A percentile compares a stretch with the other conserved stretches of the same genome.
These are phyloP conservation scores for Thelonectria blattea DNA, from an alignment of 2,329 filamentous ascomycete species.

Conservation along the genomic window DNA sequence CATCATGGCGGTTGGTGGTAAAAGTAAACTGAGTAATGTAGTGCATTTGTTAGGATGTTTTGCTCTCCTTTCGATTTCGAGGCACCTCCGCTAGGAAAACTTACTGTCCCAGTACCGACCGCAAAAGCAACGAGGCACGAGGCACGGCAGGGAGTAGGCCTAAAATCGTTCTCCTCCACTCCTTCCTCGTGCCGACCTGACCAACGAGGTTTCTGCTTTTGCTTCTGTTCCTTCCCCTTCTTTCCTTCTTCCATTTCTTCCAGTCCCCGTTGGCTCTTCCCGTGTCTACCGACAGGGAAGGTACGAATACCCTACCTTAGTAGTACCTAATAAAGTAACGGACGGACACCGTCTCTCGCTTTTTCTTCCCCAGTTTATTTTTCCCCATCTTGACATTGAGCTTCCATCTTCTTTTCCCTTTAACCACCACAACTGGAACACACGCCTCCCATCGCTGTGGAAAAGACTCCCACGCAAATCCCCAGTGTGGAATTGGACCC, in stretches of 20 bases:
- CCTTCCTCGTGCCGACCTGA: constrained; percentile 6
- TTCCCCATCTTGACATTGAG: neutral
- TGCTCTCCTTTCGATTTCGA: neutral
- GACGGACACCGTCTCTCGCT: neutral
- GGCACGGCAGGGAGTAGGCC: constrained; percentile 2
- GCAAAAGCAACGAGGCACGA: neutral
- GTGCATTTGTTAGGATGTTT: neutral
- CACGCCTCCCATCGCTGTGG: neutral
- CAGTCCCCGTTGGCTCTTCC: constrained; percentile 13
- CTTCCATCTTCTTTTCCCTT: neutral
- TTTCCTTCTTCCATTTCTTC: constrained; percentile 22
- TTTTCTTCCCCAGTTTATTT: neutral
- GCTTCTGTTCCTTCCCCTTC: constrained; percentile 17
- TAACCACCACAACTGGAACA: neutral
- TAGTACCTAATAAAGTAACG: neutral
- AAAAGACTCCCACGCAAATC: neutral
- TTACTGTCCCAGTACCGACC: too few species aligned
- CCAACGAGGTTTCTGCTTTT: constrained; percentile 19
- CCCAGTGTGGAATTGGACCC: neutral
- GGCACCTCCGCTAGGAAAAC: neutral
- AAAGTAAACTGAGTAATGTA: neutral
- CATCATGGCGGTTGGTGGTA: neutral
- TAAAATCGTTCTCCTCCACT: neutral
- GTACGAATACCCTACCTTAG: neutral
- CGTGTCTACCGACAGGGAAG: neutral